Evolutionary conservation across 2,329 filamentous ascomycete species (phyloP), one percentile per base, ranked within the genome.

Genomic region (Monilinia fructicola): DNA sequence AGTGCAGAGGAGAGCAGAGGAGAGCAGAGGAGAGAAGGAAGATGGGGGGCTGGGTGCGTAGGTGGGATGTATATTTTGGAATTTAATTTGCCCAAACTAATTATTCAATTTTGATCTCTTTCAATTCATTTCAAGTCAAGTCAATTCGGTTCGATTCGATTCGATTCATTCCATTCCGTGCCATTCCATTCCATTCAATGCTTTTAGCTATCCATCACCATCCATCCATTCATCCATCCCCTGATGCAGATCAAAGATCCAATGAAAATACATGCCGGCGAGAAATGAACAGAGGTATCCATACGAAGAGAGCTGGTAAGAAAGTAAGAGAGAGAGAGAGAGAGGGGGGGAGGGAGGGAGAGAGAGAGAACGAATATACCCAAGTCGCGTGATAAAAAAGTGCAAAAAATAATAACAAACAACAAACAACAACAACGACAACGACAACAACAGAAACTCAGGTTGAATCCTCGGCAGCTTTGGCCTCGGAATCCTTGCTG

Each of bases 401-500:
- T 35, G 31, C 28, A 26, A 23, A 35, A 26, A 10, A 28, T 31
- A 35, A n/a, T n/a, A n/a, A n/a, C n/a, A n/a, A n/a, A n/a, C n/a
- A n/a, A n/a, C n/a, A n/a, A n/a, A n/a, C n/a, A n/a, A n/a, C n/a
- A n/a, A n/a, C n/a, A n/a, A n/a, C n/a, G n/a, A n/a, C n/a, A n/a
- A n/a, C n/a, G n/a, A n/a, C n/a, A n/a, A n/a, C n/a, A n/a, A n/a
- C n/a, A n/a, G n/a, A 12, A 50, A 38, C 3, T 50, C 14, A 60
- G 21, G 26, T 38, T 9, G 31, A 38, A 23, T 48, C 12, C 67
- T 54, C 70, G 59, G 63, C 14, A 38, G 44, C n/a, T 1, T 53
- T 64, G 54, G 67, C 26, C 66, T 72, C 71, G 6, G 44, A 67
- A 54, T 73, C 72, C 18, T 71, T 72, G 60, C 68, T 69, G 62